These are phyloP conservation scores for Gastrodia elata DNA, from an alignment of 106 monocot genomes.

Conservation along the genomic window DNA sequence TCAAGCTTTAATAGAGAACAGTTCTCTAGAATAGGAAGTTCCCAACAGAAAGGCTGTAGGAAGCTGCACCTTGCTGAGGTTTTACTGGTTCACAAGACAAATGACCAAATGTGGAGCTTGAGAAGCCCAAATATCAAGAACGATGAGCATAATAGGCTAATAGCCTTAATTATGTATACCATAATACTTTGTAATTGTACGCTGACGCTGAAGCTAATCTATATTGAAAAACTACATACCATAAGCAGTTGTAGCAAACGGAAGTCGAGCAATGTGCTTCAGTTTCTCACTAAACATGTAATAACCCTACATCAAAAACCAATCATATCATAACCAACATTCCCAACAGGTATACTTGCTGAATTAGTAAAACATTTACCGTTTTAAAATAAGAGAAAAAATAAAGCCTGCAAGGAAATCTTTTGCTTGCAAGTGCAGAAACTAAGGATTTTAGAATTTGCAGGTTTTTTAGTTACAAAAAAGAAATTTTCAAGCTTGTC, in stretches of 20 bases:
- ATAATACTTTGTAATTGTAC: neutral
- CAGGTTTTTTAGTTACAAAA: neutral
- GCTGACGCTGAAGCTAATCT: neutral
- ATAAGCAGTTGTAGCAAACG: constrained; percentile 62
- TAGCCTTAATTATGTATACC: neutral
- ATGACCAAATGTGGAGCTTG: too few species aligned
- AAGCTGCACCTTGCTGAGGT: too few species aligned
- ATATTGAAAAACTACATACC: constrained; percentile 32
- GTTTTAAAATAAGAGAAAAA: neutral
- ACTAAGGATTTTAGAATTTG: neutral
- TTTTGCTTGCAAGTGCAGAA: neutral
- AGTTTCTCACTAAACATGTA: constrained; percentile 89
- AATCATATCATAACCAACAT: constrained; percentile 4
- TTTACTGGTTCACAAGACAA: too few species aligned
- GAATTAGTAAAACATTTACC: neutral
- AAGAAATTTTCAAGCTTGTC: neutral
- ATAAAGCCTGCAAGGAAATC: neutral
- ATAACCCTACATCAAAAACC: constrained; percentile 63
- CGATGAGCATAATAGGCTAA: neutral
- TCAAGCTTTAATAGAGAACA: too few species aligned
- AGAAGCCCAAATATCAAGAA: neutral
- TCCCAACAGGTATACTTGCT: neutral
- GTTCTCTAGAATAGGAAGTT: neutral
- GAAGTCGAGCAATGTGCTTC: constrained; percentile 77
- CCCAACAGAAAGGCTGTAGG: too few species aligned